Evolutionary conservation across 345 rosid species (phyloP).

Genomic region (Eucalyptus fibrosa): DNA sequence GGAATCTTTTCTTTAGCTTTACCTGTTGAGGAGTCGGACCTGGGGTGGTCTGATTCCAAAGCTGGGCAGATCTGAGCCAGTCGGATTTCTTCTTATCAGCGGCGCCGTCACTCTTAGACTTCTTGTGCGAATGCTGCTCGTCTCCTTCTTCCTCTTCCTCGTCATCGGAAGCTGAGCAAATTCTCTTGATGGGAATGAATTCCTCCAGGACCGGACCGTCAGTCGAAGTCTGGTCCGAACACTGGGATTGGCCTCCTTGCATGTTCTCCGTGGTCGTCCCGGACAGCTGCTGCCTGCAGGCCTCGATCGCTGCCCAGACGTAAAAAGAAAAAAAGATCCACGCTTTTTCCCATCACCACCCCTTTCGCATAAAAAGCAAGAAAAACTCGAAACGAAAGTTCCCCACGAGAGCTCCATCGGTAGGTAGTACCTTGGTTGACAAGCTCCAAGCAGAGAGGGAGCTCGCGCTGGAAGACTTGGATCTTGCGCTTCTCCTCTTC

Average conservation of each 20-base stretch:
- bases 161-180: neutral
- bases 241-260: slow-evolving; percentile 54
- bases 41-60: slow-evolving; percentile 74
- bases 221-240: slow-evolving; percentile 78
- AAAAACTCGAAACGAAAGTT: neutral
- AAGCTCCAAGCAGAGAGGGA: slow-evolving; percentile 88
- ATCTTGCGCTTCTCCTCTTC: slow-evolving; percentile 89
- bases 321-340: neutral
- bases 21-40: slow-evolving; percentile 44
- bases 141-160: slow-evolving; percentile 4
- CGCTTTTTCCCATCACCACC: neutral
- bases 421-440: slow-evolving; percentile 60
- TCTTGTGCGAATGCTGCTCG: slow-evolving; percentile 26
- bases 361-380: neutral
- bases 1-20: neutral
- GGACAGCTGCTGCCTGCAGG: slow-evolving; percentile 63
- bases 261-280: slow-evolving; percentile 38
- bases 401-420: neutral
- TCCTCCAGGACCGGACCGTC: slow-evolving; percentile 69
- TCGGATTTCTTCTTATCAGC: slow-evolving; percentile 62
- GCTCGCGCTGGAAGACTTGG: slow-evolving; percentile 86
- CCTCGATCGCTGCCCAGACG: slow-evolving; percentile 51
- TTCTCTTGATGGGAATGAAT: slow-evolving; percentile 66
- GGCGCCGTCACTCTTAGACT: neutral
- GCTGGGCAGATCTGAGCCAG: slow-evolving; percentile 97